Evolutionary conservation across 2,329 filamentous ascomycete species (phyloP).

Genomic region (Exutisphaerella laricina): DNA sequence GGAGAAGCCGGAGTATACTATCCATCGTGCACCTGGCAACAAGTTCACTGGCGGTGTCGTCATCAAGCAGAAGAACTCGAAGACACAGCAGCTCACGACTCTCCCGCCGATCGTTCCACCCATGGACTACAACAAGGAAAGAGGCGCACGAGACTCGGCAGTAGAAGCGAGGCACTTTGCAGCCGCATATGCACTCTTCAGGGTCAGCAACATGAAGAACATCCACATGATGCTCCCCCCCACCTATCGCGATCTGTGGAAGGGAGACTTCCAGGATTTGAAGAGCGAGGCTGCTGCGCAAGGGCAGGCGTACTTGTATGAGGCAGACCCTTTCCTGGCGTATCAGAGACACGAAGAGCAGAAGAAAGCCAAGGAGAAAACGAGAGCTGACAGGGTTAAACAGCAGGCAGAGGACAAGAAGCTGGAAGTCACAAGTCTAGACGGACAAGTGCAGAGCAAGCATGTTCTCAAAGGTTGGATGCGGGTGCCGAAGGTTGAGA

Average conservation of each 20-base stretch:
- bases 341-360: constrained; percentile 74
- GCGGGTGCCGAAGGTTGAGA: constrained; percentile 81
- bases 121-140: constrained; percentile 61
- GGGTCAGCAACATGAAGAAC: constrained; percentile 93
- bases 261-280: constrained; percentile 72
- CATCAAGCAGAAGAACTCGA: constrained; percentile 65
- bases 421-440: constrained; percentile 48
- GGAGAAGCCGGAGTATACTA: constrained; percentile 88
- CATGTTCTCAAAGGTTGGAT: constrained; percentile 63
- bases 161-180: constrained; percentile 91
- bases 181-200: constrained; percentile 83
- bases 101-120: constrained; percentile 81
- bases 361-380: constrained; percentile 70
- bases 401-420: constrained; percentile 48
- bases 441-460: constrained; percentile 35
- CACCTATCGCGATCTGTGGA: constrained; percentile 85
- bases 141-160: constrained; percentile 69
- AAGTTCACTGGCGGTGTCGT: constrained; percentile 67
- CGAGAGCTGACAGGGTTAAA: constrained; percentile 63
- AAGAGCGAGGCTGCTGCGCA: constrained; percentile 76
- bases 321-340: constrained; percentile 85
- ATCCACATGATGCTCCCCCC: constrained; percentile 91
- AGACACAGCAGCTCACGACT: constrained; percentile 70
- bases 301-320: constrained; percentile 81
- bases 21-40: constrained; percentile 37